Evolutionary conservation across 2,329 filamentous ascomycete genomes (phyloP).

Genomic region (Cladosporium colombiae): DNA sequence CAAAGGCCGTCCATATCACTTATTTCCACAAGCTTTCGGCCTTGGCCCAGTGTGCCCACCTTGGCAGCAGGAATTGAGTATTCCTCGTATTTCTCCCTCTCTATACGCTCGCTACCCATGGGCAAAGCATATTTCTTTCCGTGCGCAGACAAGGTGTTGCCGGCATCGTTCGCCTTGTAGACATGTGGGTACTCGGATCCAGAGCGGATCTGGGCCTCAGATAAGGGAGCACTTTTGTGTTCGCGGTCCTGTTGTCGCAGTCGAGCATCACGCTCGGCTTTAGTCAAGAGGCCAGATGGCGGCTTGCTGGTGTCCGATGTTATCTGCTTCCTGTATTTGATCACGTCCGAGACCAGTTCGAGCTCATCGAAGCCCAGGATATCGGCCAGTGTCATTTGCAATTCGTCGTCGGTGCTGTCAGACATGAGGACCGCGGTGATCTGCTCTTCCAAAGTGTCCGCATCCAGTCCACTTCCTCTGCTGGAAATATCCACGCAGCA

Average conservation of each 20-base stretch:
- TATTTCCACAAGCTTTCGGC: constrained; percentile 76
- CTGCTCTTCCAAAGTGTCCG: constrained; percentile 73
- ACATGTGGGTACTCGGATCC: constrained; percentile 89
- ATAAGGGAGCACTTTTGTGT: constrained; percentile 76
- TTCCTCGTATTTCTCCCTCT: constrained; percentile 81
- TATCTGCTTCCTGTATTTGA: constrained; percentile 73
- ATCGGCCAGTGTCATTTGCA: constrained; percentile 89
- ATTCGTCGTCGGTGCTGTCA: constrained; percentile 71
- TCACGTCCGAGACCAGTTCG: constrained; percentile 89
- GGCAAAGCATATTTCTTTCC: constrained; percentile 85
- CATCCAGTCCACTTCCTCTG: constrained; percentile 65
- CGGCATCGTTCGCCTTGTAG: constrained; percentile 78
- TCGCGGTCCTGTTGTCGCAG: constrained; percentile 74
- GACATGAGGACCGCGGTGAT: constrained; percentile 73
- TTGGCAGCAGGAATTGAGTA: constrained; percentile 80
- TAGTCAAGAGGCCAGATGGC: constrained; percentile 64
- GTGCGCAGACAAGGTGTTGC: constrained; percentile 77
- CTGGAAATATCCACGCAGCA: constrained; percentile 68
- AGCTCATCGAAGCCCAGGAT: constrained; percentile 91
- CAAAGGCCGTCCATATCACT: constrained; percentile 85
- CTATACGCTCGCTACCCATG: constrained; percentile 67
- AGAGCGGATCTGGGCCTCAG: constrained; percentile 67
- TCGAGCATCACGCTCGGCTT: constrained; percentile 74
- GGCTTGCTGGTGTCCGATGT: constrained; percentile 42
- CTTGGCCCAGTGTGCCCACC: constrained; percentile 70